Evolutionary conservation across 2,329 filamentous ascomycete genomes (phyloP).

Genomic region (Ophiobolus disseminans): DNA sequence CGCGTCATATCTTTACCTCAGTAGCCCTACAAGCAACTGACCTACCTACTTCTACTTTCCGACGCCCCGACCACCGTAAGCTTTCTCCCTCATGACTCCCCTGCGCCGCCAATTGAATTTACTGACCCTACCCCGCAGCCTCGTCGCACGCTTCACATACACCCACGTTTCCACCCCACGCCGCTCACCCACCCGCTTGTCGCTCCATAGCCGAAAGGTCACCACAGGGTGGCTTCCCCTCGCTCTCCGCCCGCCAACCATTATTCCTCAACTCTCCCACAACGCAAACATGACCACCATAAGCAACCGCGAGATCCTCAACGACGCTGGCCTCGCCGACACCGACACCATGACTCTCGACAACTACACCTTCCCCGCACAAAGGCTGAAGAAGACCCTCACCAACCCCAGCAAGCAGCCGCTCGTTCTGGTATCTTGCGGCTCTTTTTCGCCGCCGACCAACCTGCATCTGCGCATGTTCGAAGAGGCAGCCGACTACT

Average conservation of each 20-base stretch:
- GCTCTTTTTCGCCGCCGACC: constrained; percentile 75
- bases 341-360: constrained; percentile 47
- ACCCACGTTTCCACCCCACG: constrained; percentile 7
- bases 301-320: constrained; percentile 25
- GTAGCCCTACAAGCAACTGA: not conserved
- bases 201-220: constrained; percentile 13
- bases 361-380: constrained; percentile 67
- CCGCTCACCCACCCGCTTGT: constrained; percentile 2
- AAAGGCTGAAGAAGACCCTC: constrained; percentile 65
- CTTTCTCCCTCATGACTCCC: constrained; percentile 19
- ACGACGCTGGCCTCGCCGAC: constrained; percentile 33
- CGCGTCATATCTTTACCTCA: constrained; percentile 21
- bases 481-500: constrained; percentile 83
- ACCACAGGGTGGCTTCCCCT: constrained; percentile 15
- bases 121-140: constrained; percentile 24
- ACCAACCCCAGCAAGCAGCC: constrained; percentile 65
- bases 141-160: constrained; percentile 7
- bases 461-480: constrained; percentile 86
- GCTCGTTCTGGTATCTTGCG: constrained; percentile 73
- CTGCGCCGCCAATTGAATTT: constrained; percentile 23
- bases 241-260: constrained; percentile 9
- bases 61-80: constrained; percentile 19
- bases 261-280: constrained; percentile 1
- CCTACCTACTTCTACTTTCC: not conserved
- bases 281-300: constrained; percentile 33